Percentiles rank a stretch among this genome's conserved stretches.
phyloP scores from a whole-genome alignment of 1,284 basidiomycete species.

The Sporisorium sorghi region DNA sequence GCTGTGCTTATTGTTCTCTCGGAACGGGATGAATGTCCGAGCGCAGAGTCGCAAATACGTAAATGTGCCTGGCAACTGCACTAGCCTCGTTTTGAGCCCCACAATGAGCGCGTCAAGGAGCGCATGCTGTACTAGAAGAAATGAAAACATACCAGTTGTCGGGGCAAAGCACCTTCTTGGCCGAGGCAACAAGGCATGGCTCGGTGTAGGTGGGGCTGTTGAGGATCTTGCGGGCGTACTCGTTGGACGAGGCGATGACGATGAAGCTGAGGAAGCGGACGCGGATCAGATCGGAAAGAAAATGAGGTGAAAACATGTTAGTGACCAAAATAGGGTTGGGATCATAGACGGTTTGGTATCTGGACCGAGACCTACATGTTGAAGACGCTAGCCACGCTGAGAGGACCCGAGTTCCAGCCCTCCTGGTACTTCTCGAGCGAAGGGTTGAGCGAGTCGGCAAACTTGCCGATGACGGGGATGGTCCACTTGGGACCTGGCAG shows the following conservation, averaged over 20 bases:
- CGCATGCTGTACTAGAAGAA: not conserved
- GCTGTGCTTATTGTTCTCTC: not conserved
- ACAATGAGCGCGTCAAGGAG: slow-evolving; percentile 6
- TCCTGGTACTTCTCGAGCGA: slow-evolving; percentile 67
- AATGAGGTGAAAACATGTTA: slow-evolving; percentile 4
- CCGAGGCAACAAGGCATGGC: slow-evolving; percentile 92
- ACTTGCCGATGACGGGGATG: slow-evolving; percentile 69
- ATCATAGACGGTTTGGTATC: no score
- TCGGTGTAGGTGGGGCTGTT: slow-evolving; percentile 67
- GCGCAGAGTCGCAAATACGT: not conserved
- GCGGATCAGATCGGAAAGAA: not conserved
- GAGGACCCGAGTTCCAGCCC: slow-evolving; percentile 68
- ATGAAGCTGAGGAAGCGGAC: slow-evolving; percentile 59
- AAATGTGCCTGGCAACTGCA: not conserved
- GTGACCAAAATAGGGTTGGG: not conserved
- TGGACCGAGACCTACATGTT: slow-evolving; percentile 55
- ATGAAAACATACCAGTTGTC: slow-evolving; percentile 82
- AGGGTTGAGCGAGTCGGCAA: slow-evolving; percentile 66
- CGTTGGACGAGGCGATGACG: slow-evolving; percentile 67
- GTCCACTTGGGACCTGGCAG: slow-evolving; percentile 68
- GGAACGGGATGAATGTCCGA: not conserved
- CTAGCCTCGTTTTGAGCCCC: not conserved
- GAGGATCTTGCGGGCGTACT: slow-evolving; percentile 67
- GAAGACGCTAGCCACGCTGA: slow-evolving; percentile 68
- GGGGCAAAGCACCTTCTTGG: slow-evolving; percentile 85